Conservation (phyloP, 1,139 yeast genomes). For the Scheffersomyces parashehatae region DNA sequence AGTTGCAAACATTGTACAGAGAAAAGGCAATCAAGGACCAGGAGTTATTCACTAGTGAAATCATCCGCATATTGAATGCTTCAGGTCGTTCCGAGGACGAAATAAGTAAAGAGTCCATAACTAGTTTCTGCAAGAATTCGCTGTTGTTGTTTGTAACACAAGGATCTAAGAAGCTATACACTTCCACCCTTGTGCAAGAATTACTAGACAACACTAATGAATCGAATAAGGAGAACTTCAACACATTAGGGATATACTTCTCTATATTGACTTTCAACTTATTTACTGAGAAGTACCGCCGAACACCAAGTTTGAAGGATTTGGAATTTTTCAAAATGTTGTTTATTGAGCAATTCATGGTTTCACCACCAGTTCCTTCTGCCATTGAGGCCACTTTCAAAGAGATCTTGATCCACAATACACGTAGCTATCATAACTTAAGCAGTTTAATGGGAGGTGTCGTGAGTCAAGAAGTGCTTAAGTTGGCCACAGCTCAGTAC, state of each 20-base stretch:
- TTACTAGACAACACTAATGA: conserved; percentile 18
- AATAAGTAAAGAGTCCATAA: conserved; percentile 38
- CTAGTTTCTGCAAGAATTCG: conserved; percentile 61
- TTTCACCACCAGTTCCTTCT: conserved; percentile 9
- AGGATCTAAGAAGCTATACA: conserved; percentile 30
- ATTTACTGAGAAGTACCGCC: conserved; percentile 17
- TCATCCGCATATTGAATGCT: conserved; percentile 23
- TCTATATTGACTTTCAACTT: conserved; percentile 33
- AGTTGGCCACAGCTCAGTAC: conserved; percentile 61
- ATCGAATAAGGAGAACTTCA: conserved; percentile 18
- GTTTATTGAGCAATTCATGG: conserved; percentile 10
- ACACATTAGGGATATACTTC: conserved; percentile 34
- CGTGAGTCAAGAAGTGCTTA: conserved; percentile 74
- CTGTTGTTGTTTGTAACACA: conserved; percentile 37
- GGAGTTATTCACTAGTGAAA: conserved; percentile 33
- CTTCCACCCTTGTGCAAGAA: conserved; percentile 13
- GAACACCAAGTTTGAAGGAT: conserved; percentile 22
- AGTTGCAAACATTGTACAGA: conserved; percentile 57
- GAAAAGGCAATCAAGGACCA: conserved; percentile 58
- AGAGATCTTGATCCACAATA: conserved; percentile 32
- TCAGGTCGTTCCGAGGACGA: conserved; percentile 24
- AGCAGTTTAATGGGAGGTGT: conserved; percentile 67
- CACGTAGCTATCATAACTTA: conserved; percentile 33
- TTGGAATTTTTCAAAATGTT: conserved; percentile 18
- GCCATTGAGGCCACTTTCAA: conserved; percentile 20